Evolutionary conservation across 805 yeast species (phyloP).

Genomic region (Komagataella ulmi): DNA sequence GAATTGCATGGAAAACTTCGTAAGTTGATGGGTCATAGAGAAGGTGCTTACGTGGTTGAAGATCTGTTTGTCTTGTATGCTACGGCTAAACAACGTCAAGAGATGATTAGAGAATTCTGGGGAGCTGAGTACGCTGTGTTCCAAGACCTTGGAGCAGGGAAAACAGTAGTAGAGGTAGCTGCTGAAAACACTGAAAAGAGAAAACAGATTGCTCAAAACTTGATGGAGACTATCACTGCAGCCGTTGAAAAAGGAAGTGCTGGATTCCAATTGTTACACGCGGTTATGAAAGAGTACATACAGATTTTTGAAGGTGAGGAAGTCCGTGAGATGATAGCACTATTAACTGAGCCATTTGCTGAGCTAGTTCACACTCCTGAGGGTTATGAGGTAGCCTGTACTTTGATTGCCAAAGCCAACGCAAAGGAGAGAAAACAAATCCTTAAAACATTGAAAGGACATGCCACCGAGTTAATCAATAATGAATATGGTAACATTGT

Average conservation of each 20-base stretch:
- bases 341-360: constrained; percentile 78
- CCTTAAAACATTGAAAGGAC: constrained; percentile 59
- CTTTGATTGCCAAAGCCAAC: constrained; percentile 64
- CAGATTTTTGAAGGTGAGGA: constrained; percentile 60
- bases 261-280: constrained; percentile 91
- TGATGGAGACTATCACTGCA: constrained; percentile 73
- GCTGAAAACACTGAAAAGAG: constrained; percentile 65
- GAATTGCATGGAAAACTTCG: constrained; percentile 87
- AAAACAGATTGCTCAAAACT: constrained; percentile 58
- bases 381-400: constrained; percentile 85
- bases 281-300: constrained; percentile 85
- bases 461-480: constrained; percentile 59
- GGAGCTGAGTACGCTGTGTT: constrained; percentile 92
- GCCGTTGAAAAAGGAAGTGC: constrained; percentile 93
- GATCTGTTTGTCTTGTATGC: constrained; percentile 82
- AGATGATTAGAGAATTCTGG: constrained; percentile 93
- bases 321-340: constrained; percentile 68
- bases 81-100: constrained; percentile 70
- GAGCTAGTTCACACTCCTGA: constrained; percentile 93
- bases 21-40: constrained; percentile 90
- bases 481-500: constrained; percentile 84
- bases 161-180: constrained; percentile 53
- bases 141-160: constrained; percentile 55
- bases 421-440: constrained; percentile 88
- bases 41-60: constrained; percentile 96